These are phyloP conservation scores for Cryptosporidium sp. DNA, from an alignment of 169 alveolate genomes.

Conservation along the genomic window DNA sequence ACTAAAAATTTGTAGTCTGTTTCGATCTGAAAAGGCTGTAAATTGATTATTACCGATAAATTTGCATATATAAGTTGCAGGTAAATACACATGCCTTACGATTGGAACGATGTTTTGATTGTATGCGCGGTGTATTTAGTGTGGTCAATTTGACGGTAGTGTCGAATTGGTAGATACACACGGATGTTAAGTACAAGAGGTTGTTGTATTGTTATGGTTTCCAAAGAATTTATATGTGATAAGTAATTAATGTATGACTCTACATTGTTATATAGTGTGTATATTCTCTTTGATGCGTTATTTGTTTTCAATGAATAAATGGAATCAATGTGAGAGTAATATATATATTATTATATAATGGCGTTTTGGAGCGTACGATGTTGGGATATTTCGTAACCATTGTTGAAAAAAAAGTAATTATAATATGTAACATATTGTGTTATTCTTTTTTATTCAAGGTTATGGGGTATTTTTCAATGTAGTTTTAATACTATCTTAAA, in stretches of 20 bases:
- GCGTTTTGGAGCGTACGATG: too few species aligned
- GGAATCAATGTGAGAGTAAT: too few species aligned
- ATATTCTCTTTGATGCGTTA: too few species aligned
- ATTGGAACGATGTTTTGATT: not conserved
- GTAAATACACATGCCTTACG: not conserved
- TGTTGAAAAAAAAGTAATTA: too few species aligned
- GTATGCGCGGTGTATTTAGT: not conserved
- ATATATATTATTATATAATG: too few species aligned
- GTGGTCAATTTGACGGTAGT: not conserved
- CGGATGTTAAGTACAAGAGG: not conserved
- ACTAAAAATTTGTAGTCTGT: not conserved
- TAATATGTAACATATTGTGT: too few species aligned
- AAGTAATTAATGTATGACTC: slow-evolving; percentile 9
- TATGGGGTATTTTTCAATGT: too few species aligned
- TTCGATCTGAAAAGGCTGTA: slow-evolving; percentile 27
- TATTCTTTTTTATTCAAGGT: too few species aligned
- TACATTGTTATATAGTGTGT: not conserved
- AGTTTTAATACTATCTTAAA: too few species aligned
- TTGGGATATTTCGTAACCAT: too few species aligned
- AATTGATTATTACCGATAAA: not conserved
- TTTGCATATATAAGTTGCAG: not conserved
- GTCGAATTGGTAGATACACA: not conserved
- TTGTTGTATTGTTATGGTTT: slow-evolving; percentile 60
- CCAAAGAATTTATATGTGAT: not conserved
- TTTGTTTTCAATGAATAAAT: too few species aligned